Evolutionary conservation across 2,329 filamentous ascomycete genomes (phyloP).

Genomic region (Venturia nashicola): DNA sequence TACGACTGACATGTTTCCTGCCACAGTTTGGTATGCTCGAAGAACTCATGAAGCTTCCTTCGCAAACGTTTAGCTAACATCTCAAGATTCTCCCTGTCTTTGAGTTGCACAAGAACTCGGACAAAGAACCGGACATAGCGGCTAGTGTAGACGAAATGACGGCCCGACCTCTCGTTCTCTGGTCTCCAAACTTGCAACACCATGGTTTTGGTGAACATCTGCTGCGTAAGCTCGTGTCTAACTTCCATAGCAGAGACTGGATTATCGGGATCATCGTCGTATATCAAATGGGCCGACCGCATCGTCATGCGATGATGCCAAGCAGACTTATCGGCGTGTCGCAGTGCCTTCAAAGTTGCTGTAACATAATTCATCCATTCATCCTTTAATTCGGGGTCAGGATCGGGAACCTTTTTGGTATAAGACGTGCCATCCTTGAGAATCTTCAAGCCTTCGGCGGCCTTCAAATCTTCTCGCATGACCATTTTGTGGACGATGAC

Average conservation of each 20-base stretch:
- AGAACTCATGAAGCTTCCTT: constrained; percentile 66
- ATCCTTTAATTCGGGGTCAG: constrained; percentile 28
- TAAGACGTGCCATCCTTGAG: constrained; percentile 40
- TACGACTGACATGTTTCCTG: constrained; percentile 47
- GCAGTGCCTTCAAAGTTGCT: constrained; percentile 46
- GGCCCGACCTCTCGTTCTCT: constrained; percentile 69
- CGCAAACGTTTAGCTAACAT: constrained; percentile 66
- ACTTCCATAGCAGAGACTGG: constrained; percentile 45
- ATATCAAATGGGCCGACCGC: constrained; percentile 53
- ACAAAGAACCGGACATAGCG: constrained; percentile 78
- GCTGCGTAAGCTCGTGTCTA: constrained; percentile 66
- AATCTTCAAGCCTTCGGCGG: constrained; percentile 35
- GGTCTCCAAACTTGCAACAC: constrained; percentile 92
- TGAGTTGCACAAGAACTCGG: constrained; percentile 57
- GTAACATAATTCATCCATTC: constrained; percentile 51
- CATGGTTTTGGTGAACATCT: constrained; percentile 92
- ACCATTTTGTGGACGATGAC: constrained; percentile 75
- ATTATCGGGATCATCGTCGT: constrained; percentile 39
- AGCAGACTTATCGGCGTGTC: constrained; percentile 72
- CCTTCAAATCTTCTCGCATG: constrained; percentile 28
- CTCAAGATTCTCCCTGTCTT: constrained; percentile 66
- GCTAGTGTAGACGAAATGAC: constrained; percentile 85
- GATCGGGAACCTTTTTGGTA: constrained; percentile 36
- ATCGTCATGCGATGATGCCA: constrained; percentile 91
- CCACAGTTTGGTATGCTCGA: constrained; percentile 51